phyloP scores from a whole-genome alignment of 371 early-diverging fungal species.

The Haplosporangium sp. region DNA sequence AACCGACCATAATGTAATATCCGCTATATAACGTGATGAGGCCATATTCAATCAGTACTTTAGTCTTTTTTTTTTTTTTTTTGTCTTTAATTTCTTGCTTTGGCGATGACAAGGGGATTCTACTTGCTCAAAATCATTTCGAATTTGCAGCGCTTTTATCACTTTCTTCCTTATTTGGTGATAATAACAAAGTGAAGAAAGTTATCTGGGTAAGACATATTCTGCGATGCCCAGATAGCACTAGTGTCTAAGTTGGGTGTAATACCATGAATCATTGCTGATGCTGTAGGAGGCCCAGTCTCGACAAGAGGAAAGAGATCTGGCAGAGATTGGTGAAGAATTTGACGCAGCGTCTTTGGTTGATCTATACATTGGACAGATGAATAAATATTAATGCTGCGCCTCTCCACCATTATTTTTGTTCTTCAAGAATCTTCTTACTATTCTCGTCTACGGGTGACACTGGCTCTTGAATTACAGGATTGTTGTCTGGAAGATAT shows the following conservation, averaged over 20 bases:
- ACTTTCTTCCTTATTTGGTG: conserved; percentile 26
- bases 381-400: neutral
- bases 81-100: neutral
- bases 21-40: no score
- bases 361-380: conserved; percentile 13
- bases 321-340: conserved; percentile 37
- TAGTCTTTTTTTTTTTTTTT: no score
- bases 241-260: conserved; percentile 68
- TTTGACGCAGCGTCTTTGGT: conserved; percentile 42
- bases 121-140: no score
- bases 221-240: conserved; percentile 73
- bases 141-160: neutral
- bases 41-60: no score
- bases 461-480: conserved; percentile 72
- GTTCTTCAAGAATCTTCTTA: conserved; percentile 10
- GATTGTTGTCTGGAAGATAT: conserved; percentile 69
- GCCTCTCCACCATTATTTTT: neutral
- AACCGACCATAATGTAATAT: no score
- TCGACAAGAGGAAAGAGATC: conserved; percentile 49
- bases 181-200: conserved; percentile 77
- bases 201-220: conserved; percentile 77
- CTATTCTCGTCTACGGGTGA: conserved; percentile 60
- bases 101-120: neutral
- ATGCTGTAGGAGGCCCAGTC: conserved; percentile 42
- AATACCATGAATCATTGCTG: conserved; percentile 69